These are phyloP conservation scores for Scalesia atractyloides DNA, from an alignment of 129 eudicot species.

Conservation along the genomic window DNA sequence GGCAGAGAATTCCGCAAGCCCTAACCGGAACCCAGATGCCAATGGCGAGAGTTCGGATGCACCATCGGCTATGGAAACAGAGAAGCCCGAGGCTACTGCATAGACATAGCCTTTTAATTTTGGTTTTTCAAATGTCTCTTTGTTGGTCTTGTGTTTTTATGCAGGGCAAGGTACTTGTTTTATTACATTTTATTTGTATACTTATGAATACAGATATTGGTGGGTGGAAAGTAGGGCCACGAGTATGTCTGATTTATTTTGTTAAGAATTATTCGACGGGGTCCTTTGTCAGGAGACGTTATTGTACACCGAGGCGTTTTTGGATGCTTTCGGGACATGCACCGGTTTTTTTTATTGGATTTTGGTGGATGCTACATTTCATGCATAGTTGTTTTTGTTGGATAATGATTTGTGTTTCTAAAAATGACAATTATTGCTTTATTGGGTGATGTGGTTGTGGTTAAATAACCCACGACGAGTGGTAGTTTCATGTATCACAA, in stretches of 20 bases:
- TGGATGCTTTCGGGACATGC: not conserved
- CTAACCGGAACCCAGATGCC: not conserved
- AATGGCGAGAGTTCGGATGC: slow-evolving; percentile 18
- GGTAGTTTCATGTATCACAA: too few relatives aligned
- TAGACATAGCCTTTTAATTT: not conserved
- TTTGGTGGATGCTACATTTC: too few relatives aligned
- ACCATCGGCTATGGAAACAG: slow-evolving; percentile 66
- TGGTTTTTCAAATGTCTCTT: not conserved
- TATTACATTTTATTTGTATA: not conserved
- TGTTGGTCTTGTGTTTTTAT: not conserved
- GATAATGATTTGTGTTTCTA: too few relatives aligned
- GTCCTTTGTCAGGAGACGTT: not conserved
- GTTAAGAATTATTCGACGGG: not conserved
- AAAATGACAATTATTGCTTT: too few relatives aligned
- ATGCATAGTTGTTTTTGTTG: too few relatives aligned
- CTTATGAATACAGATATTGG: not conserved
- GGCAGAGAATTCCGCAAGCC: slow-evolving; percentile 26
- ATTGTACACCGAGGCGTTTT: not conserved
- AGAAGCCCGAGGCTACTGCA: slow-evolving; percentile 49
- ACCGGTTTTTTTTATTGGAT: too few relatives aligned
- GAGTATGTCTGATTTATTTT: not conserved
- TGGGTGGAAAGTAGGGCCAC: not conserved
- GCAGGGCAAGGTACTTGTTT: not conserved
- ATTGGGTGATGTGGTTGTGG: too few relatives aligned
- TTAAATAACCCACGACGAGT: too few relatives aligned